These are phyloP conservation scores for Avicennia marina DNA, from an alignment of 257 asterid species.

Conservation along the genomic window DNA sequence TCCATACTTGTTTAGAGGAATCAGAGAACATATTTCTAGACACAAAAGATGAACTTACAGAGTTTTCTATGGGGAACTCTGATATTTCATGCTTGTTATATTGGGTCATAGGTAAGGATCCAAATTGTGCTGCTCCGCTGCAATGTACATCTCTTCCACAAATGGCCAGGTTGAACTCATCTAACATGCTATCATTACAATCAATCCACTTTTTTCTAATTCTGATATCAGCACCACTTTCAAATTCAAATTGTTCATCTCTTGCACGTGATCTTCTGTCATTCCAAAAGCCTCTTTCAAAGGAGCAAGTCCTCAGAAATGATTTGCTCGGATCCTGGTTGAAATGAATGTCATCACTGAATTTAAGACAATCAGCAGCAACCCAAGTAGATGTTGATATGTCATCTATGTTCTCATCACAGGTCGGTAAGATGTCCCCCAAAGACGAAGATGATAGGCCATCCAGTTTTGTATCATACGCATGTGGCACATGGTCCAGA, in stretches of 20 bases:
- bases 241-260: conserved; percentile 35
- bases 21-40: conserved; percentile 20
- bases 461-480: conserved; percentile 26
- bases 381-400: conserved; percentile 21
- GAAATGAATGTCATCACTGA: conserved; percentile 27
- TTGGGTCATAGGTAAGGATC: conserved; percentile 32
- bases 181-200: conserved; percentile 28
- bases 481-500: conserved; percentile 27
- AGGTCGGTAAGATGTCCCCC: conserved; percentile 28
- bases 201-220: conserved; percentile 27
- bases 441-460: conserved; percentile 31
- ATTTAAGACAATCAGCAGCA: conserved; percentile 30
- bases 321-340: conserved; percentile 30
- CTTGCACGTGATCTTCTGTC: conserved; percentile 32
- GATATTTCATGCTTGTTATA: conserved; percentile 25
- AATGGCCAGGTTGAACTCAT: conserved; percentile 23
- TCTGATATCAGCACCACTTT: conserved; percentile 27
- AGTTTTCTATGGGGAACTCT: conserved; percentile 24
- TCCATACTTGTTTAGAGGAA: conserved; percentile 22
- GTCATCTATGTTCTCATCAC: conserved; percentile 21
- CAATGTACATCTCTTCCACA: conserved; percentile 28
- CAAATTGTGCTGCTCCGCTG: conserved; percentile 26
- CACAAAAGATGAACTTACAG: conserved; percentile 22
- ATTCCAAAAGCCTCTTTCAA: conserved; percentile 29
- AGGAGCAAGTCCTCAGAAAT: conserved; percentile 43